These are phyloP conservation scores for Rosa rugosa DNA, from an alignment of 306 rosid genomes.

Conservation along the genomic window DNA sequence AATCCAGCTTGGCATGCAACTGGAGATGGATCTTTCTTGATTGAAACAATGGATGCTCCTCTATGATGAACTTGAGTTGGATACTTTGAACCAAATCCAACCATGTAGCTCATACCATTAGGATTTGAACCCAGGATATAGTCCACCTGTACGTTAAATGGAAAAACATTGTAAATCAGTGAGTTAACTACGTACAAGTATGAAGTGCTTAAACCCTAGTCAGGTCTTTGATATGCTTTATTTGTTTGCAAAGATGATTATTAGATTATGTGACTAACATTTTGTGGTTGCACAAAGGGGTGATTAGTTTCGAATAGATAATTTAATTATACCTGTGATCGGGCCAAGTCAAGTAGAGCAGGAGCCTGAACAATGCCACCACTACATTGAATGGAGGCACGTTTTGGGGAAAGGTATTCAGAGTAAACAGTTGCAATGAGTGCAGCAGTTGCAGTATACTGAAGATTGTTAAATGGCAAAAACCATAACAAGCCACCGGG, in stretches of 20 bases:
- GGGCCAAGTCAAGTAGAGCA: slow-evolving; percentile 36
- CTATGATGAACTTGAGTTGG: slow-evolving; percentile 60
- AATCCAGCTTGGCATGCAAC: slow-evolving; percentile 52
- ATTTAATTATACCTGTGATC: slow-evolving; percentile 40
- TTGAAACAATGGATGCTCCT: slow-evolving; percentile 61
- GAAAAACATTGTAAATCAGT: background rate
- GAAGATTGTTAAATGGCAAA: slow-evolving; percentile 45
- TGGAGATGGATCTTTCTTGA: slow-evolving; percentile 25
- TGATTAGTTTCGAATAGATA: background rate
- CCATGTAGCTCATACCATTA: slow-evolving; percentile 55
- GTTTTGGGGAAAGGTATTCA: slow-evolving; percentile 33
- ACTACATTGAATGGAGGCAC: slow-evolving; percentile 24
- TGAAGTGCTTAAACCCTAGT: background rate
- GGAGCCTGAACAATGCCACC: slow-evolving; percentile 29
- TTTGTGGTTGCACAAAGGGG: too few species aligned
- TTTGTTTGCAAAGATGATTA: too few species aligned
- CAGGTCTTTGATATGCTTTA: too few species aligned
- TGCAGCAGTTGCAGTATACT: slow-evolving; percentile 53
- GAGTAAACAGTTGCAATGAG: slow-evolving; percentile 45
- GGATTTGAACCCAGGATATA: slow-evolving; percentile 67
- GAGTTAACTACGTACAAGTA: too few species aligned
- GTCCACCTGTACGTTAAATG: slow-evolving; percentile 37
- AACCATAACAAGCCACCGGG: slow-evolving; percentile 56
- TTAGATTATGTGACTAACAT: too few species aligned
- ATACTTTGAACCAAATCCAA: slow-evolving; percentile 52